Evolutionary conservation across 148 eudicot species (phyloP).

Genomic region (Arbutus unedo): DNA sequence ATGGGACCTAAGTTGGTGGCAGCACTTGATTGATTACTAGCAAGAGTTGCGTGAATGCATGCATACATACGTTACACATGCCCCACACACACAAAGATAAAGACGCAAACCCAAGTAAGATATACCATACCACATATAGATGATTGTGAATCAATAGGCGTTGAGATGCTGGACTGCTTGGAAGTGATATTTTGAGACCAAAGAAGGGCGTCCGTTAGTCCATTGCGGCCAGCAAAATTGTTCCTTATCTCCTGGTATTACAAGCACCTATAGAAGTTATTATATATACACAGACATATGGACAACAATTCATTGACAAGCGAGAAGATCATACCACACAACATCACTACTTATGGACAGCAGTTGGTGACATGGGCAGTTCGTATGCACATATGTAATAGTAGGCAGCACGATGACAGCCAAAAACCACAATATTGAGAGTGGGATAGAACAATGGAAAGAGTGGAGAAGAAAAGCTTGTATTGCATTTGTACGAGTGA

Average conservation of each 20-base stretch:
- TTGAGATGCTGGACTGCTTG: slow-evolving; percentile 41
- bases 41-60: not conserved
- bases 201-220: slow-evolving; percentile 26
- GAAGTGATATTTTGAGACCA: slow-evolving; percentile 46
- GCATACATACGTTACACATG: not conserved
- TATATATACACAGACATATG: not conserved
- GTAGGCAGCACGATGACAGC: too few relatives aligned
- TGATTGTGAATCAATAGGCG: slow-evolving; percentile 69
- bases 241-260: slow-evolving; percentile 44
- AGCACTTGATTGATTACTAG: not conserved
- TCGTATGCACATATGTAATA: too few relatives aligned
- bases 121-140: slow-evolving; percentile 67
- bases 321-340: too few relatives aligned
- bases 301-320: not conserved
- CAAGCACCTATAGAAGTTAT: slow-evolving; percentile 6
- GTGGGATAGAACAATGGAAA: too few relatives aligned
- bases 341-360: too few relatives aligned
- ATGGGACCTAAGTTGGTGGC: not conserved
- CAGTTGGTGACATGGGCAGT: too few relatives aligned
- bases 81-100: not conserved
- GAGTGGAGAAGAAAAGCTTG: too few relatives aligned
- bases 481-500: too few relatives aligned
- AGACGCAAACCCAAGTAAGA: not conserved
- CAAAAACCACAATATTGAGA: too few relatives aligned
- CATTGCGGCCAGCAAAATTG: slow-evolving; percentile 35